These are phyloP conservation scores for Euphorbia lathyris DNA, from an alignment of 345 rosid species.

Conservation along the genomic window DNA sequence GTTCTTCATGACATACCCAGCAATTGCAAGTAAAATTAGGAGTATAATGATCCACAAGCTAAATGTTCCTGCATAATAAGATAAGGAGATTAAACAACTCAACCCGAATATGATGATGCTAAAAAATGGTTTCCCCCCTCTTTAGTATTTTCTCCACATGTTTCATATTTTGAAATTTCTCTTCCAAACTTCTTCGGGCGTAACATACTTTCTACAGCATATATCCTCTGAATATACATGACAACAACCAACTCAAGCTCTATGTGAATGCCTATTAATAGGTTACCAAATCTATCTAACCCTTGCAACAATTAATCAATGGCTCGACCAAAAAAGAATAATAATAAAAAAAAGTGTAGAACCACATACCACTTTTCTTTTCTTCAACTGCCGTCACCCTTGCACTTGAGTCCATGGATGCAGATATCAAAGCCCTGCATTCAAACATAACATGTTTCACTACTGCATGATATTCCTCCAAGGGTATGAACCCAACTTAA, in stretches of 20 bases:
- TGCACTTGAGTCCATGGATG: conserved; percentile 89
- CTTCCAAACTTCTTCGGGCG: neutral
- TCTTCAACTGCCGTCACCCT: conserved; percentile 61
- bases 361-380: conserved; percentile 40
- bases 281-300: neutral
- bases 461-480: neutral
- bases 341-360: neutral
- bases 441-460: conserved; percentile 16
- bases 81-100: neutral
- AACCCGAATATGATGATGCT: neutral
- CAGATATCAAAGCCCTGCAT: conserved; percentile 74
- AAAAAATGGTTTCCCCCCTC: neutral
- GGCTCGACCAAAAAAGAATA: neutral
- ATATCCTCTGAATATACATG: neutral
- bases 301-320: neutral
- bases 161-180: neutral
- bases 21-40: conserved; percentile 37
- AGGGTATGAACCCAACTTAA: neutral
- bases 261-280: neutral
- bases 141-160: neutral
- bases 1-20: conserved; percentile 35
- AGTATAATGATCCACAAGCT: conserved; percentile 38
- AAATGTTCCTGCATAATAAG: conserved; percentile 36
- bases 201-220: neutral
- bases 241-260: neutral